Evolutionary conservation across 1,284 basidiomycete genomes (phyloP).

Genomic region (Microbotryum violaceum): DNA sequence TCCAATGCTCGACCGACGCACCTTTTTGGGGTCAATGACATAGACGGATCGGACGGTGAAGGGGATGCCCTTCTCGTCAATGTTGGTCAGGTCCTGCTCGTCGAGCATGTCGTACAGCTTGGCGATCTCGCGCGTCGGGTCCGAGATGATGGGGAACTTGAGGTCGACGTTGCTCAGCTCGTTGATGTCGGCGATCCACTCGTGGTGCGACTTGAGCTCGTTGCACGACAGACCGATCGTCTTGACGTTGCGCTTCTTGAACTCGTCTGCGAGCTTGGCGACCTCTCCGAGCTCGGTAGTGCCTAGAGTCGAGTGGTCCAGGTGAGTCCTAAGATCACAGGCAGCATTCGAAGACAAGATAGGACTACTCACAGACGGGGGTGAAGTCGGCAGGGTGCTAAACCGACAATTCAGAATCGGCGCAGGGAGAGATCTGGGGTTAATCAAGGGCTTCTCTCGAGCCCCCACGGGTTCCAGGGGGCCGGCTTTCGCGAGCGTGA

Average conservation of each 20-base stretch:
- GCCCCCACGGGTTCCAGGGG: no score
- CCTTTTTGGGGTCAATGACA: slow-evolving; percentile 77
- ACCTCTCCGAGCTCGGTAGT: slow-evolving; percentile 95
- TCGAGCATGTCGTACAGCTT: slow-evolving; percentile 90
- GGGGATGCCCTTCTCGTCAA: slow-evolving; percentile 63
- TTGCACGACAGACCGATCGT: slow-evolving; percentile 93
- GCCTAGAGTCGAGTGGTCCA: slow-evolving; percentile 18
- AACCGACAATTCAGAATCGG: background rate
- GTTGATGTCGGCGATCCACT: slow-evolving; percentile 71
- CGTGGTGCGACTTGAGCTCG: slow-evolving; percentile 68
- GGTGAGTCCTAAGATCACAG: background rate
- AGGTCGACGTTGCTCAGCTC: slow-evolving; percentile 63
- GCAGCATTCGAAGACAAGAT: slow-evolving; percentile 39
- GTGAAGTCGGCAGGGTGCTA: slow-evolving; percentile 35
- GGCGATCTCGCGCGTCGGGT: slow-evolving; percentile 70
- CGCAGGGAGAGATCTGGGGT: no score
- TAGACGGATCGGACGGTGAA: slow-evolving; percentile 88
- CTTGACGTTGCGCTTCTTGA: slow-evolving; percentile 80
- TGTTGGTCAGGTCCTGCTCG: slow-evolving; percentile 86
- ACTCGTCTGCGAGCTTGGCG: slow-evolving; percentile 75
- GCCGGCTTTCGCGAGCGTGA: no score
- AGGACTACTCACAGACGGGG: slow-evolving; percentile 50
- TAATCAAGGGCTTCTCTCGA: no score
- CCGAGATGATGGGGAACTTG: slow-evolving; percentile 92
- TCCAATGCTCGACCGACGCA: background rate